Percentiles rank a stretch among this genome's conserved stretches.
Conservation (phyloP, 352 stramenopile genomes). For the Phytopythium litorale region DNA sequence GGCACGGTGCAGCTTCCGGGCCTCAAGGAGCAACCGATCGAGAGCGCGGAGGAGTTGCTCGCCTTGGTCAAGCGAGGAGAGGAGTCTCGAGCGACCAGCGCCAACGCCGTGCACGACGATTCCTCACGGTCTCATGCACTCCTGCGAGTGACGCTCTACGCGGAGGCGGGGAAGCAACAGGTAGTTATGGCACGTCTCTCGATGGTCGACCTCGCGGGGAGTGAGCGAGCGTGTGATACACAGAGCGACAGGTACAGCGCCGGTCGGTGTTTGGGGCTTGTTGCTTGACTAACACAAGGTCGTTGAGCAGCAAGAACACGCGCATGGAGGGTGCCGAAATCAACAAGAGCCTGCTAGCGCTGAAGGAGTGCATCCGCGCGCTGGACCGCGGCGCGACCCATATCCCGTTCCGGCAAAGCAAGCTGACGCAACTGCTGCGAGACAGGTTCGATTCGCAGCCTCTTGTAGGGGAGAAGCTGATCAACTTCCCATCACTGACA, state of each 20-base stretch:
- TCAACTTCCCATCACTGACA: neutral
- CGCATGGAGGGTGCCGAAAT: conserved; percentile 96
- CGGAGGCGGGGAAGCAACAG: conserved; percentile 11
- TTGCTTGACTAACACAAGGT: neutral
- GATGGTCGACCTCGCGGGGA: conserved; percentile 94
- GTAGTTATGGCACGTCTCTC: conserved; percentile 39
- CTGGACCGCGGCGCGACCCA: conserved; percentile 84
- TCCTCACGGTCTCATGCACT: conserved; percentile 92
- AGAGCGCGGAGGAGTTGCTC: conserved; percentile 81
- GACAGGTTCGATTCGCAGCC: conserved; percentile 30
- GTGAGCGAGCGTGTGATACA: conserved; percentile 93
- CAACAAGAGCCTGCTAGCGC: conserved; percentile 95
- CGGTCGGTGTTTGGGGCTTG: neutral
- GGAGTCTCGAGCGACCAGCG: conserved; percentile 88
- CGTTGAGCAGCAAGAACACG: conserved; percentile 62
- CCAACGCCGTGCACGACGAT: conserved; percentile 94
- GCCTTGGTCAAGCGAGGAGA: conserved; percentile 89
- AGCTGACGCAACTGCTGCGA: conserved; percentile 93
- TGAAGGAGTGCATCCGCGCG: conserved; percentile 97
- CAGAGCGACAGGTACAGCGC: conserved; percentile 62
- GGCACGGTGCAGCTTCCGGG: conserved; percentile 91
- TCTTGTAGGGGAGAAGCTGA: neutral
- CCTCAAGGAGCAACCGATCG: conserved; percentile 84
- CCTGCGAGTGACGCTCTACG: conserved; percentile 79
- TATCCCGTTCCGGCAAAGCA: conserved; percentile 94